Evolutionary conservation across 495 filamentous ascomycete genomes (phyloP).

Genomic region (Penicillium egyptiacum): DNA sequence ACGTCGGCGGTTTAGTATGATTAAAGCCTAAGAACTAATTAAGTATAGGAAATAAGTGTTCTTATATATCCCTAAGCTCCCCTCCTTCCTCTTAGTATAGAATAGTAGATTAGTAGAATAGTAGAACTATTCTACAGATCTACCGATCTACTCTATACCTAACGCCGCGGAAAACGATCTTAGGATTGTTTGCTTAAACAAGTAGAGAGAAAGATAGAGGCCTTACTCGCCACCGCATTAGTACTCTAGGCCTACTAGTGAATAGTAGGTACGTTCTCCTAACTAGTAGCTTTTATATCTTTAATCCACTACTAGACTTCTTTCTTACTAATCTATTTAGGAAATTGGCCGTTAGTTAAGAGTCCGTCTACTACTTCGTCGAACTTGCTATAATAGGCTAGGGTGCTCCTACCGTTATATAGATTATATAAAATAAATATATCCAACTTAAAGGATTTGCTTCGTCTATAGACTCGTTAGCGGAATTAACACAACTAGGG

Average conservation of each 20-base stretch:
- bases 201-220: conserved; percentile 7
- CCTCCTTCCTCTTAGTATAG: no score
- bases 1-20: no score
- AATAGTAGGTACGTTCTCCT: conserved; percentile 8
- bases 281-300: conserved; percentile 1
- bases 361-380: conserved; percentile 5
- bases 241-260: conserved; percentile 8
- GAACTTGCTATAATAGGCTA: conserved; percentile 14
- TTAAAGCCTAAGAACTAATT: no score
- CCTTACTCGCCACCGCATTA: conserved; percentile 5
- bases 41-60: no score
- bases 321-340: neutral
- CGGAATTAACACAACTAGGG: conserved; percentile 3
- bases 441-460: conserved; percentile 11
- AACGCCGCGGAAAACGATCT: neutral
- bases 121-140: no score
- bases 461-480: conserved; percentile 9
- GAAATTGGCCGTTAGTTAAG: conserved; percentile 8
- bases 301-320: conserved; percentile 6
- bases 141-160: neutral
- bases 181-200: conserved; percentile 7
- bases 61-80: no score
- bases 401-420: conserved; percentile 5
- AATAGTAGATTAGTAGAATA: no score
- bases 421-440: conserved; percentile 11